Base-by-base conservation (phyloP, 1,284 basidiomycete species). In the Ganoderma multipileum region DNA sequence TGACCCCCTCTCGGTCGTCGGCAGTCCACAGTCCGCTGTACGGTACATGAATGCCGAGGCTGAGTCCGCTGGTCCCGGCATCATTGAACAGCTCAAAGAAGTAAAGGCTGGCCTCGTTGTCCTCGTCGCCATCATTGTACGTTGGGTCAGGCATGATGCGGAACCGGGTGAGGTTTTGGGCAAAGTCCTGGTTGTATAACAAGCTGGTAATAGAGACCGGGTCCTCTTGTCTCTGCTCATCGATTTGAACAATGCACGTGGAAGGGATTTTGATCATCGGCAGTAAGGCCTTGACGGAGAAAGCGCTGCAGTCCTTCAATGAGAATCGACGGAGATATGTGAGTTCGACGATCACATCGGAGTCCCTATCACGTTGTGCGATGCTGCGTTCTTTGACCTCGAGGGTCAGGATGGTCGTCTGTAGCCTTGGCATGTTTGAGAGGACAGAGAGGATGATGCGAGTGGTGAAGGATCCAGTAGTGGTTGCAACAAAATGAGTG, bases 91-190 rank as follows among this genome's bases (percentile, higher is more conserved):
- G 6, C 38, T 59, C 33, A 36, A 59, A 9, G 38, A 23, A 33
- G 14, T 59, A 59, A 3, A 39, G 18, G 23, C 23, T 50, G 23
- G 1, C 20, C n/a, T 50, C 11, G 47, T 50, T 50, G 11, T 50
- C 47, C 23, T 50, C 47, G 47, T 50, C 47, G 23, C 47, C 47
- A 7, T 50, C 47, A 11, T 50, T 50, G 47, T 50, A 50, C n/a
- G 23, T 6, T n/a, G 11, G 23, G 23, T 50, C n/a, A 26, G 58
- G 58, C 9, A 59, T 28, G 58, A 59, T 59, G 58, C 58, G 58
- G 58, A 59, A 23, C 20, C 58, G 58, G n/a, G 38, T 26, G 58
- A 59, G 58, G 14, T 59, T 23, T n/a, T 41, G 58, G n/a, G 38
- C 58, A 7, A 59, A 59, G 20, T 33, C 20, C 18, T n/a, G 36